phyloP scores from a whole-genome alignment of 352 stramenopile genomes.

The Phytophthora ramorum region DNA sequence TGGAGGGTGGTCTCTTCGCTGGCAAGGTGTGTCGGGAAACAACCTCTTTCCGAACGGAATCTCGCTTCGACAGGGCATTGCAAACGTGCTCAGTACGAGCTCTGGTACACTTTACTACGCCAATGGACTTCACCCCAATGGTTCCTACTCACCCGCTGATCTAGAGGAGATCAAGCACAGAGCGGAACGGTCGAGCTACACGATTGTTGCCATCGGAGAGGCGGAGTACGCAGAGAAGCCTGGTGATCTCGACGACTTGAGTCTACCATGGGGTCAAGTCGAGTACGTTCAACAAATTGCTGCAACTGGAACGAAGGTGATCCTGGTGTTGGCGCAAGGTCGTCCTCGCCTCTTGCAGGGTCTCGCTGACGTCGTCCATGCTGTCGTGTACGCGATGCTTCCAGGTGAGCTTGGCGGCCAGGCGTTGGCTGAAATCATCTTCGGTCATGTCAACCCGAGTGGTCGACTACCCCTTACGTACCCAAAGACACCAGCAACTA shows the following conservation, averaged over 20 bases:
- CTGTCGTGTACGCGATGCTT: conserved; percentile 82
- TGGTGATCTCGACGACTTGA: conserved; percentile 87
- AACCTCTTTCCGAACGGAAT: conserved; percentile 65
- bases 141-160: conserved; percentile 52
- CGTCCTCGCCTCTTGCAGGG: conserved; percentile 78
- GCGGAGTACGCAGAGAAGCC: conserved; percentile 85
- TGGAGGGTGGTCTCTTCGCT: conserved; percentile 87
- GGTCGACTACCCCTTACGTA: conserved; percentile 88
- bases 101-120: conserved; percentile 43
- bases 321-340: conserved; percentile 82
- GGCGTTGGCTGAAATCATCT: conserved; percentile 88
- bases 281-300: conserved; percentile 82
- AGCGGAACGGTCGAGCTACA: conserved; percentile 42
- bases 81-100: conserved; percentile 34
- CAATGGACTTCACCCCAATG: conserved; percentile 65
- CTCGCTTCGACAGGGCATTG: conserved; percentile 66
- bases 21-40: conserved; percentile 85
- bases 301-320: conserved; percentile 76
- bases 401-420: conserved; percentile 83
- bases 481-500: conserved; percentile 62
- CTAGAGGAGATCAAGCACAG: conserved; percentile 46
- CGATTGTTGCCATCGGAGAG: conserved; percentile 85
- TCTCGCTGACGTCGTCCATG: conserved; percentile 62
- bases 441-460: conserved; percentile 81
- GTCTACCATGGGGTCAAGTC: conserved; percentile 73